Conservation (phyloP, 2,329 filamentous ascomycete genomes). For the Fusarium algeriense region DNA sequence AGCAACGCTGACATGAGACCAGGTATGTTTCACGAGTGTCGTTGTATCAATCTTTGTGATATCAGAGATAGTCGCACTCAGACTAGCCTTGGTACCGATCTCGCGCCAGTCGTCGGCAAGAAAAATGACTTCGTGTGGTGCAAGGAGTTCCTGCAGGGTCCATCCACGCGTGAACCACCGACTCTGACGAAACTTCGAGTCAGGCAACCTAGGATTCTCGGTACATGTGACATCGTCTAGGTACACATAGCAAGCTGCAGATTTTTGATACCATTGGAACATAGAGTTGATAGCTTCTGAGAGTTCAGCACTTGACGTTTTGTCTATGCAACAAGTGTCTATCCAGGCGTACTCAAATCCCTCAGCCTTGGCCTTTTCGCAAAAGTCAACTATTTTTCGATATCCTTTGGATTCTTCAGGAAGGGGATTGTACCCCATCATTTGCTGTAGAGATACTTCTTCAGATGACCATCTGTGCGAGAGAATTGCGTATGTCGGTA, state of each 20-base stretch:
- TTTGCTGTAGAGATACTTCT: conserved; percentile 3
- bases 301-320: conserved; percentile 20
- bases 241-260: conserved; percentile 19
- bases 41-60: conserved; percentile 8
- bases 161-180: conserved; percentile 19
- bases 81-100: conserved; percentile 5
- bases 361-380: conserved; percentile 8
- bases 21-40: conserved; percentile 9
- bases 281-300: conserved; percentile 18
- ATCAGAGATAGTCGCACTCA: neutral
- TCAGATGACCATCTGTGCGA: conserved; percentile 20
- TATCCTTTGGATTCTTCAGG: conserved; percentile 8
- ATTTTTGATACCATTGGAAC: conserved; percentile 13
- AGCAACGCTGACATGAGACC: conserved; percentile 16
- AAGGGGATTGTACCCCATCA: neutral
- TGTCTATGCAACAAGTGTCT: conserved; percentile 26
- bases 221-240: neutral
- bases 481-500: conserved; percentile 16
- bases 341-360: conserved; percentile 26
- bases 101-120: neutral
- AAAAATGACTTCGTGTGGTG: conserved; percentile 20
- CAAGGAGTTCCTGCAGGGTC: conserved; percentile 20
- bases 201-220: neutral
- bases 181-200: conserved; percentile 8
- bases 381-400: conserved; percentile 18